Evolutionary conservation across 228 moss, liverwort and hornwort genomes (phyloP).

Genomic region (Sphagnum magellanicum): DNA sequence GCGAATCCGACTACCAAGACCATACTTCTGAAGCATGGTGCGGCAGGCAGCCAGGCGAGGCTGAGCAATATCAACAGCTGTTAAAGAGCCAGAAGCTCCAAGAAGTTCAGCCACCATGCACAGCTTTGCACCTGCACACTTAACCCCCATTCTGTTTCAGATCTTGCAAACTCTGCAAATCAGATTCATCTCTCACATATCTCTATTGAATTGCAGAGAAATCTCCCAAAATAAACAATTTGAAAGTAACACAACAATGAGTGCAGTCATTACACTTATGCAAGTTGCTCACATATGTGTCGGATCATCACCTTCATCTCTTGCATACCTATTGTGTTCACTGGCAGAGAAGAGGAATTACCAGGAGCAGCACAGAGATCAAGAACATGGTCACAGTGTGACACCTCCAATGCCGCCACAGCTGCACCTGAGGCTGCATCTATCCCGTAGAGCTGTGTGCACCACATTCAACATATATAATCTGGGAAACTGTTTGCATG

Average conservation of each 20-base stretch:
- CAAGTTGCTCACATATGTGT: too few relatives aligned
- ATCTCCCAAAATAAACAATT: too few relatives aligned
- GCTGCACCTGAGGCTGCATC: slow-evolving; percentile 99
- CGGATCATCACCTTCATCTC: too few relatives aligned
- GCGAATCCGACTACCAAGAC: slow-evolving; percentile 63
- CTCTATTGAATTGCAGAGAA: too few relatives aligned
- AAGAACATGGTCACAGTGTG: slow-evolving; percentile 77
- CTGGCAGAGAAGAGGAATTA: slow-evolving; percentile 12
- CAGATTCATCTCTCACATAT: too few relatives aligned
- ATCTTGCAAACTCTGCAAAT: too few relatives aligned
- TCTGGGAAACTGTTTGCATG: too few relatives aligned
- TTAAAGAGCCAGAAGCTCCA: slow-evolving; percentile 69
- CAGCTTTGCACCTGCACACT: slow-evolving; percentile 74
- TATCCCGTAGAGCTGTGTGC: slow-evolving; percentile 83
- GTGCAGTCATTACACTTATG: too few relatives aligned
- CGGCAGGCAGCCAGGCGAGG: slow-evolving; percentile 84
- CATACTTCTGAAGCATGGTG: slow-evolving; percentile 87
- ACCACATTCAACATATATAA: background rate
- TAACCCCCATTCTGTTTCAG: too few relatives aligned
- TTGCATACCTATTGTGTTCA: too few relatives aligned
- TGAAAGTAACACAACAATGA: too few relatives aligned
- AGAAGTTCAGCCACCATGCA: slow-evolving; percentile 94
- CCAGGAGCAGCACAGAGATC: slow-evolving; percentile 98
- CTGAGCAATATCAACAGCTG: slow-evolving; percentile 79
- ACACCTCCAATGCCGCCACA: slow-evolving; percentile 73